These are phyloP conservation scores for Yamadazyma ubonensis DNA, from an alignment of 805 yeast genomes.

Conservation along the genomic window DNA sequence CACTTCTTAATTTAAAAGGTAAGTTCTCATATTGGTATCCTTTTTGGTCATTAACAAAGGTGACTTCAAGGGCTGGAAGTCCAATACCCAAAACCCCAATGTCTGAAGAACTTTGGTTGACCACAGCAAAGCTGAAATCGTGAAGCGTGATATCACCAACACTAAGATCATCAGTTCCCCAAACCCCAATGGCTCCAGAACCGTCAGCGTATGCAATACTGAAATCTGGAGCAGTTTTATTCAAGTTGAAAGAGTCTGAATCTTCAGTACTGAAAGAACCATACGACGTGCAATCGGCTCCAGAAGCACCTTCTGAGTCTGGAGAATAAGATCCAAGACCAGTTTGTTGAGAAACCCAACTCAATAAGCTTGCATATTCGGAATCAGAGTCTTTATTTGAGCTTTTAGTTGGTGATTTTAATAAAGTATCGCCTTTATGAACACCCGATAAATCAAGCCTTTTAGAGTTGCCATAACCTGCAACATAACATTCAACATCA, in stretches of 20 bases:
- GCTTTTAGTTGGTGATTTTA: not conserved
- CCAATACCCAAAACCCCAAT: constrained; percentile 77
- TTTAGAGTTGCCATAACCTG: no score
- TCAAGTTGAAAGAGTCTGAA: constrained; percentile 38
- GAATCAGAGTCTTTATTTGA: not conserved
- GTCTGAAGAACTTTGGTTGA: constrained; percentile 57
- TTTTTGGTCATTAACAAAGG: constrained; percentile 23
- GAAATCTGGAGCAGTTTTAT: constrained; percentile 40
- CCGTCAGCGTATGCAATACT: constrained; percentile 48
- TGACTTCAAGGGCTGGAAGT: constrained; percentile 62
- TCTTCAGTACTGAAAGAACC: constrained; percentile 48
- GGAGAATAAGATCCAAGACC: no score
- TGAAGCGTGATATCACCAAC: constrained; percentile 49
- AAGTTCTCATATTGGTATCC: constrained; percentile 26
- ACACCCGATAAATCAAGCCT: constrained; percentile 6
- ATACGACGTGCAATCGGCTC: constrained; percentile 35
- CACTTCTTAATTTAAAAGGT: constrained; percentile 29
- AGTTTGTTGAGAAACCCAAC: no score
- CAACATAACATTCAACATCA: constrained; percentile 9
- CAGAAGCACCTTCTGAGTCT: constrained; percentile 36
- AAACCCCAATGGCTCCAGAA: constrained; percentile 46
- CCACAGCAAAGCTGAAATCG: constrained; percentile 69
- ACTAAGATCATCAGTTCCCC: constrained; percentile 62
- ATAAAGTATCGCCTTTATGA: not conserved
- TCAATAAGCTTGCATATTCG: no score